Conservation (phyloP, 1,284 basidiomycete species). For the Trichosporon sp. region DNA sequence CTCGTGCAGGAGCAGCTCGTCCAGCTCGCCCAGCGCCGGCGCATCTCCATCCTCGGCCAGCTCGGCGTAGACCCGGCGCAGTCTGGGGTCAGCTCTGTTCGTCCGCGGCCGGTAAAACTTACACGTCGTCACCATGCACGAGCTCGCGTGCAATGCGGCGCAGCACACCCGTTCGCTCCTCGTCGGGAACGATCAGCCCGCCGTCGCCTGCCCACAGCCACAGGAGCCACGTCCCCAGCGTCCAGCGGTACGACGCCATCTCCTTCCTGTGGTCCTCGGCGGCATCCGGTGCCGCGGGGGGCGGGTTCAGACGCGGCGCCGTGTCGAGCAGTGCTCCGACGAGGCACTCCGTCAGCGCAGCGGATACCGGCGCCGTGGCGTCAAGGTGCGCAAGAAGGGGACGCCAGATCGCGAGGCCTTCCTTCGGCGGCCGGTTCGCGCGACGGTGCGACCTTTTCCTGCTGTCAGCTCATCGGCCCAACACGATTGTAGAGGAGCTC, state of each 20-base stretch:
- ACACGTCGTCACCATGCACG: slow-evolving; percentile 18
- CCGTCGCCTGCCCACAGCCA: slow-evolving; percentile 10
- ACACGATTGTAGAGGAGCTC: neutral
- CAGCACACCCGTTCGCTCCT: slow-evolving; percentile 4
- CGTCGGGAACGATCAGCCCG: slow-evolving; percentile 5
- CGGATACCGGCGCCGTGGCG: neutral
- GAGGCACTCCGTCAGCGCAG: slow-evolving; percentile 10
- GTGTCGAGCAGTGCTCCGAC: slow-evolving; percentile 11
- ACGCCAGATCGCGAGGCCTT: slow-evolving; percentile 37
- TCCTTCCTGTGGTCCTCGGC: slow-evolving; percentile 13
- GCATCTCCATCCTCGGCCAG: neutral
- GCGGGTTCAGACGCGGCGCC: slow-evolving; percentile 7
- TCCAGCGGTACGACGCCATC: slow-evolving; percentile 20
- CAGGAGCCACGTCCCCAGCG: slow-evolving; percentile 19
- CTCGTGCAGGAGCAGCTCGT: slow-evolving; percentile 6
- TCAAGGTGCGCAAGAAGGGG: slow-evolving; percentile 16
- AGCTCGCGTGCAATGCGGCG: slow-evolving; percentile 16
- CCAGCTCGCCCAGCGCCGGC: slow-evolving; percentile 3
- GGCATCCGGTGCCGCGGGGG: neutral
- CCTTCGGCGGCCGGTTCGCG: slow-evolving; percentile 29
- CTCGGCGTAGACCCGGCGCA: slow-evolving; percentile 10
- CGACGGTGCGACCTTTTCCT: slow-evolving; percentile 15
- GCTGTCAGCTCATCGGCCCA: neutral
- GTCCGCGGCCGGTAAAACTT: neutral
- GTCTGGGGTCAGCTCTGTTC: slow-evolving; percentile 10